These are phyloP conservation scores for Viridothelium virens DNA, from an alignment of 495 filamentous ascomycete species.

Conservation along the genomic window DNA sequence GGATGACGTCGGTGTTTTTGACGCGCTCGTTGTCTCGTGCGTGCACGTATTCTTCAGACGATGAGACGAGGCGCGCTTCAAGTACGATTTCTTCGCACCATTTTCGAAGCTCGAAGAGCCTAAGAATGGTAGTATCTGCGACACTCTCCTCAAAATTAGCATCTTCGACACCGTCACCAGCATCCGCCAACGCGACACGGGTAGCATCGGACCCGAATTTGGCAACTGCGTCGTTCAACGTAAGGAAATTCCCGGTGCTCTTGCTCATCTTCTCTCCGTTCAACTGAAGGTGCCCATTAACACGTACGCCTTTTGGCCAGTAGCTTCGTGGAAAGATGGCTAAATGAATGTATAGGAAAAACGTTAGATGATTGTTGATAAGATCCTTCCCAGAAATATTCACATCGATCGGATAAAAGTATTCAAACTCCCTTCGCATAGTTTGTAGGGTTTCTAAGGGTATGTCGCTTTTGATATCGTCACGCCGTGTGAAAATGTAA, in stretches of 20 bases:
- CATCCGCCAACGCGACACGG: slow-evolving; percentile 86
- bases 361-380: slow-evolving; percentile 66
- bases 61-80: slow-evolving; percentile 29
- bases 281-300: slow-evolving; percentile 86
- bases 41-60: slow-evolving; percentile 27
- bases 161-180: slow-evolving; percentile 88
- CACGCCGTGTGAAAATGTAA: slow-evolving; percentile 69
- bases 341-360: slow-evolving; percentile 91
- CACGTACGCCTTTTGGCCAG: slow-evolving; percentile 76
- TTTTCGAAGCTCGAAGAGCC: slow-evolving; percentile 75
- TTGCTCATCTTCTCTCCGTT: slow-evolving; percentile 98
- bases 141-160: slow-evolving; percentile 97
- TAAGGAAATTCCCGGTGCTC: slow-evolving; percentile 91
- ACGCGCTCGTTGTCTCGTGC: slow-evolving; percentile 52
- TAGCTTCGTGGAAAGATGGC: slow-evolving; percentile 80
- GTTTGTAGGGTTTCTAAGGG: slow-evolving; percentile 59
- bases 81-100: slow-evolving; percentile 83
- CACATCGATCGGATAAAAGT: slow-evolving; percentile 92
- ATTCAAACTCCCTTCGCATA: slow-evolving; percentile 86
- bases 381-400: slow-evolving; percentile 52
- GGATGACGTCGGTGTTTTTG: slow-evolving; percentile 35
- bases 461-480: slow-evolving; percentile 60
- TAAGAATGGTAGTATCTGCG: slow-evolving; percentile 81
- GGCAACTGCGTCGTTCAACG: slow-evolving; percentile 70
- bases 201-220: slow-evolving; percentile 95